A percentile compares a stretch with the other conserved stretches of the same genome.
These are phyloP conservation scores for Sugiyamaella mastotermitis DNA, from an alignment of 805 yeast genomes.

Conservation along the genomic window DNA sequence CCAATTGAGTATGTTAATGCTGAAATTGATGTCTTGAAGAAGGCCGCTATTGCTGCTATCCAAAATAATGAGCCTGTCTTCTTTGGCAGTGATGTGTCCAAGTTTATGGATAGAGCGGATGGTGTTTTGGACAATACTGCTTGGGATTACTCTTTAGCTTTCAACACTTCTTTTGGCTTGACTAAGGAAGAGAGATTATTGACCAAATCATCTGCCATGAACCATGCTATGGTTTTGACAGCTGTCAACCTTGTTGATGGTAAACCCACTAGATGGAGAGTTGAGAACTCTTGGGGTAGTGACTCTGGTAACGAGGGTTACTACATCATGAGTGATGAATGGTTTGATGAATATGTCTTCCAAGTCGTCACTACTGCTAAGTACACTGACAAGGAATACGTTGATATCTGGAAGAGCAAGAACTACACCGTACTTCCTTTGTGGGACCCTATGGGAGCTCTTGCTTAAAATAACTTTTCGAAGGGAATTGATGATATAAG, in stretches of 20 bases:
- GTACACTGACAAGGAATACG: conserved; percentile 39
- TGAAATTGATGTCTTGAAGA: conserved; percentile 52
- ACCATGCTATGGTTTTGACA: conserved; percentile 85
- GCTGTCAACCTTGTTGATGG: conserved; percentile 73
- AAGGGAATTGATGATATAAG: not conserved
- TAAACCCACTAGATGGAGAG: conserved; percentile 61
- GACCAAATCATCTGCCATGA: conserved; percentile 72
- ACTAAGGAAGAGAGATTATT: conserved; percentile 63
- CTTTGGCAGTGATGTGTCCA: conserved; percentile 85
- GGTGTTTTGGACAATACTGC: conserved; percentile 71
- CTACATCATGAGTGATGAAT: conserved; percentile 65
- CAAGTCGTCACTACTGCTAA: conserved; percentile 59
- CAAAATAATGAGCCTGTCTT: conserved; percentile 74
- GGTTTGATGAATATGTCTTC: conserved; percentile 68
- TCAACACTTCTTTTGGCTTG: conserved; percentile 37
- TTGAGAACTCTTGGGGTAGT: conserved; percentile 74
- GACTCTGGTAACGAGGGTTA: conserved; percentile 62
- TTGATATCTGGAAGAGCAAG: conserved; percentile 35
- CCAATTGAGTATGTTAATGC: conserved; percentile 64
- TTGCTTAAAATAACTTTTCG: conserved; percentile 48
- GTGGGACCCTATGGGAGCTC: conserved; percentile 78
- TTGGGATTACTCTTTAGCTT: conserved; percentile 54
- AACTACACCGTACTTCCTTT: conserved; percentile 55
- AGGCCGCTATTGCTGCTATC: conserved; percentile 62
- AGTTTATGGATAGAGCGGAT: conserved; percentile 53